Percentiles rank a stretch among this genome's conserved stretches.
These are phyloP conservation scores for Epichloe baconii DNA, from an alignment of 2,329 filamentous ascomycete genomes.

Conservation along the genomic window DNA sequence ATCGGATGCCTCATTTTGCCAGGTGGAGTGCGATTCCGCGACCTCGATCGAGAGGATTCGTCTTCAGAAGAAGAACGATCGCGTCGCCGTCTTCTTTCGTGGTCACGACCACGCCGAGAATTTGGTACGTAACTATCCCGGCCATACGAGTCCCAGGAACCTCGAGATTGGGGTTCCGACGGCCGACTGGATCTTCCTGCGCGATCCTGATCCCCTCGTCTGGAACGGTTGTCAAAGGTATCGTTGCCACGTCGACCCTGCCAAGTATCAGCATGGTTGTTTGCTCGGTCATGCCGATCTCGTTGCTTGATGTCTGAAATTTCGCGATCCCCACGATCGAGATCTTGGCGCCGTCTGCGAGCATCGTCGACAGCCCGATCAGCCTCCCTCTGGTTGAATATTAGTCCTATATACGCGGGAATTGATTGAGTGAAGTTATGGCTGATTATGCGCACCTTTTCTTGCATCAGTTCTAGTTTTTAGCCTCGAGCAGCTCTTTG, in stretches of 20 bases:
- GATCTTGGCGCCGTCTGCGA: conserved; percentile 56
- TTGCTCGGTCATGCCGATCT: conserved; percentile 42
- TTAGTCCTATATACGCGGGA: conserved; percentile 1
- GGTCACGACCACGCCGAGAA: conserved; percentile 29
- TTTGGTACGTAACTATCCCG: conserved; percentile 43
- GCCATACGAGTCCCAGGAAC: conserved; percentile 29
- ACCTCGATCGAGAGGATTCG: conserved; percentile 19
- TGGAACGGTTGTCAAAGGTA: conserved; percentile 29
- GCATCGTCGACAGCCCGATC: conserved; percentile 69
- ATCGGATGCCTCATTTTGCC: conserved; percentile 18
- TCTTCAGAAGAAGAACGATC: conserved; percentile 23
- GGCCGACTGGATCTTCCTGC: conserved; percentile 34
- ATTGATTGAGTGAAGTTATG: neutral
- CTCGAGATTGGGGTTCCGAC: conserved; percentile 30
- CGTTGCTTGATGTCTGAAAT: conserved; percentile 53
- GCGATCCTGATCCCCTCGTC: conserved; percentile 29
- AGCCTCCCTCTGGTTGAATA: conserved; percentile 52
- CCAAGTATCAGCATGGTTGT: conserved; percentile 40
- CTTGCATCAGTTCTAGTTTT: conserved; percentile 91
- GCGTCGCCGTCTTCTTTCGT: conserved; percentile 14
- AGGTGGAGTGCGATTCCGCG: conserved; percentile 20
- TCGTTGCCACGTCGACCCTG: conserved; percentile 40
- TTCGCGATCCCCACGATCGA: conserved; percentile 59
- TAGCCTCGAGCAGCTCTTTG: conserved; percentile 86
- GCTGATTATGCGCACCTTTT: conserved; percentile 54